A percentile compares a stretch with the other conserved stretches of the same genome.
Conservation (phyloP, 164 flowering plant species). For the grape (Vitis vinifera) region DNA sequence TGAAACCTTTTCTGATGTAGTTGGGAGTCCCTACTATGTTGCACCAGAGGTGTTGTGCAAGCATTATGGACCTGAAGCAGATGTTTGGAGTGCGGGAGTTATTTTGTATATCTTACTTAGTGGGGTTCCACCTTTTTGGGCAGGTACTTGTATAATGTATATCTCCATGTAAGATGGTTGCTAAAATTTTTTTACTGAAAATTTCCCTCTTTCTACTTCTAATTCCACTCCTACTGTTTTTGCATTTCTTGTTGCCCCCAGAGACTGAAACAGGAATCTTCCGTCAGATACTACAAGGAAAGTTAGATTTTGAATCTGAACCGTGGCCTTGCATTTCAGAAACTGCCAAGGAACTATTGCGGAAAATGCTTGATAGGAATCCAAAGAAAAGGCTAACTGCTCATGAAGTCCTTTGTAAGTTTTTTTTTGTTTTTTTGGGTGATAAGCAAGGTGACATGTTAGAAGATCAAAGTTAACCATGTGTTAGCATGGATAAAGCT, state of each 20-base stretch:
- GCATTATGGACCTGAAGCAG: slow-evolving; percentile 32
- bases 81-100: slow-evolving; percentile 39
- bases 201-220: neutral
- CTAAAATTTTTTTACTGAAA: too few species aligned
- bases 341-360: slow-evolving; percentile 33
- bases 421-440: neutral
- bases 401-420: slow-evolving; percentile 36
- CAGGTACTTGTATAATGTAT: slow-evolving; percentile 13
- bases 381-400: slow-evolving; percentile 35
- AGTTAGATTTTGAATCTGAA: slow-evolving; percentile 29
- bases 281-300: slow-evolving; percentile 25
- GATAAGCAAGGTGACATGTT: too few species aligned
- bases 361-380: slow-evolving; percentile 33
- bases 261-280: slow-evolving; percentile 35
- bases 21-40: slow-evolving; percentile 38
- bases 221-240: neutral
- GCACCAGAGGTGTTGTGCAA: slow-evolving; percentile 35
- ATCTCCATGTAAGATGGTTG: neutral
- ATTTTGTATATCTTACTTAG: slow-evolving; percentile 27
- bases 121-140: slow-evolving; percentile 35
- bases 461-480: too few species aligned
- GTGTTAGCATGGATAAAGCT: too few species aligned
- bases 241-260: slow-evolving; percentile 4
- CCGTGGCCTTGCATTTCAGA: slow-evolving; percentile 40
- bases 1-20: slow-evolving; percentile 26